Percentiles rank a stretch among this genome's conserved stretches.
phyloP scores from a whole-genome alignment of 139 green algal genomes.

The Chlorella sorokiniana region DNA sequence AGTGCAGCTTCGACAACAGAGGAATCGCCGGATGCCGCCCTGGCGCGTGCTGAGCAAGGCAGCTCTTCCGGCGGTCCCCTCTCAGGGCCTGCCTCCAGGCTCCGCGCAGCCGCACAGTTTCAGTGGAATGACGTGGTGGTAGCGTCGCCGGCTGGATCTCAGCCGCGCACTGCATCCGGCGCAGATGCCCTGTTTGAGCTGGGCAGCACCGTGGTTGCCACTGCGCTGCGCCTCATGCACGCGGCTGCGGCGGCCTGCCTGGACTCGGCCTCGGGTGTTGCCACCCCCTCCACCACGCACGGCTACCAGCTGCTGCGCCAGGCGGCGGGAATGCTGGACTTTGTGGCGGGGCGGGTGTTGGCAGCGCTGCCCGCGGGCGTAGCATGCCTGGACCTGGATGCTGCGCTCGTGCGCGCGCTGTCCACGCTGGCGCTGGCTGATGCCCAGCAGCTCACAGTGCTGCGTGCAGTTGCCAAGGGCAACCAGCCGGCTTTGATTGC shows the following conservation, averaged over 20 bases:
- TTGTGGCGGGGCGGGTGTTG: not conserved
- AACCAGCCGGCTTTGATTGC: conserved; percentile 48
- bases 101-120: conserved; percentile 18
- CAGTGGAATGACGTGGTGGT: conserved; percentile 18
- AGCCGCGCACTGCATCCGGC: not conserved
- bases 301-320: conserved; percentile 44
- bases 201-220: conserved; percentile 14
- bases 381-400: not conserved
- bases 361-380: conserved; percentile 17
- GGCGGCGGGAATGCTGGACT: conserved; percentile 43
- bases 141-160: not conserved
- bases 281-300: conserved; percentile 2
- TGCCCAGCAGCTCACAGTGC: conserved; percentile 52
- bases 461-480: conserved; percentile 57
- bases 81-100: not conserved
- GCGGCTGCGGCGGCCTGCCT: not conserved
- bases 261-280: not conserved
- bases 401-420: conserved; percentile 12
- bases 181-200: conserved; percentile 25
- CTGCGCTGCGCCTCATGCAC: not conserved
- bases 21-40: not conserved
- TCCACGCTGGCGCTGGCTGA: conserved; percentile 35
- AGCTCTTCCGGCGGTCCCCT: not conserved
- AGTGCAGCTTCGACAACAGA: not conserved
- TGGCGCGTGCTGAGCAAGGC: not conserved